Percentiles rank a stretch among this genome's conserved stretches.
phyloP scores from a whole-genome alignment of 805 yeast genomes.

The Yarrowia deformans region DNA sequence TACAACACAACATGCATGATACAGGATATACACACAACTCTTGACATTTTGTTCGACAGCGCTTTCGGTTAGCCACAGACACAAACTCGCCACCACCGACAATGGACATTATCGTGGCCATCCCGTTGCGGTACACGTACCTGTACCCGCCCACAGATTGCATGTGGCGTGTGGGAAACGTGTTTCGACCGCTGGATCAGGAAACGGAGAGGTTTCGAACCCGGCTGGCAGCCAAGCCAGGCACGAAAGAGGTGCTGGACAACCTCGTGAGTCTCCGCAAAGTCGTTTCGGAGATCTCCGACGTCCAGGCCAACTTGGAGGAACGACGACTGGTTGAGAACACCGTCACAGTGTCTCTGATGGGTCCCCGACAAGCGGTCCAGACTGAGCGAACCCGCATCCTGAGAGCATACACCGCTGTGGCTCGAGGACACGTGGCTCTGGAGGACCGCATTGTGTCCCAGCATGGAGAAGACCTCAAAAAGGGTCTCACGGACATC shows the following conservation, averaged over 20 bases:
- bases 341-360: slow-evolving; percentile 52
- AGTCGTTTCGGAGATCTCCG: slow-evolving; percentile 39
- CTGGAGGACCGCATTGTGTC: slow-evolving; percentile 42
- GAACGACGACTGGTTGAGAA: slow-evolving; percentile 52
- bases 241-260: slow-evolving; percentile 40
- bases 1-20: slow-evolving; percentile 10
- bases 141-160: slow-evolving; percentile 29
- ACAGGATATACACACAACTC: slow-evolving; percentile 6
- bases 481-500: slow-evolving; percentile 51
- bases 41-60: neutral
- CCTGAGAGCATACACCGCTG: slow-evolving; percentile 50
- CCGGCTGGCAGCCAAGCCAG: slow-evolving; percentile 34
- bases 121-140: slow-evolving; percentile 41
- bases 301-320: slow-evolving; percentile 44
- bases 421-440: slow-evolving; percentile 49
- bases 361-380: slow-evolving; percentile 50
- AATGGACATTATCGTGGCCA: slow-evolving; percentile 39
- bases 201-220: slow-evolving; percentile 32
- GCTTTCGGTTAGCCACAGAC: neutral
- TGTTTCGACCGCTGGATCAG: slow-evolving; percentile 31
- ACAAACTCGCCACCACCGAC: slow-evolving; percentile 5
- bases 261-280: slow-evolving; percentile 42
- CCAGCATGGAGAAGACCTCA: slow-evolving; percentile 41
- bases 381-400: slow-evolving; percentile 50
- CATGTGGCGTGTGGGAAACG: slow-evolving; percentile 17